Base-by-base conservation (phyloP, 108 stramenopile genomes). In the Aurantiochytrium sp. region DNA sequence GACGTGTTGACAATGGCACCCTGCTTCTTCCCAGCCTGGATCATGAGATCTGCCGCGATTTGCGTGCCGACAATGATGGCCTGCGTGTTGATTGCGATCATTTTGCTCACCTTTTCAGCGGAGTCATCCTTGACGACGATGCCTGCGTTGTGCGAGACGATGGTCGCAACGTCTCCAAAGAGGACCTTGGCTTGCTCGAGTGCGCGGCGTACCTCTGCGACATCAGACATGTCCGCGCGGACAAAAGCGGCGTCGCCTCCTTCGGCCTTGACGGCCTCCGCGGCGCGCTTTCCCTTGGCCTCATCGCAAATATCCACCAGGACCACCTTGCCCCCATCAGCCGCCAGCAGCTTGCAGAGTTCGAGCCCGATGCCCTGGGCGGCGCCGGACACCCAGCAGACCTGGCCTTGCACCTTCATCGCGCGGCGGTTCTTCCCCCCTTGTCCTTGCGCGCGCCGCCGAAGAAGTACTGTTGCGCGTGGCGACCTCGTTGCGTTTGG, bases 291-390 rank as follows among this genome's bases (percentile, higher is more conserved):
- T 6, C 76, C 76, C 28, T 83, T 83, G 6, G 6, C 28, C 23
- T 83, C 76, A 35, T 8, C 6, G 76, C 76, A 83, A 4, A 83
- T 28, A 83, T 83, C 76, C 45, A 83, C 76, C 76, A 83, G 1
- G 76, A 83, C 49, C 49, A 83, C 76, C n/a, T 53, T 83, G 18
- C 45, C 76, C 16, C 76, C 76, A 83, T 83, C 51, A 6, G 45
- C 51, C 51, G 51, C 76, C 0, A 83, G 76, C 51, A 47, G n/a
- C 28, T 83, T 53, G 76, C 76, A 83, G 6, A 83, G 45, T 45
- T 83, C 76, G 51, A 83, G 76, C n/a, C 76, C 76, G 28, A 83
- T 83, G 19, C 76, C 76, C 28, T 83, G 76, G 43, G 76, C 76
- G 51, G 76, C 76, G 45, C 76, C 76, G 14, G 76, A 53, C 18